Base-by-base conservation (phyloP, 768 basidiomycete genomes). In the Xerocomellus amylosporus region DNA sequence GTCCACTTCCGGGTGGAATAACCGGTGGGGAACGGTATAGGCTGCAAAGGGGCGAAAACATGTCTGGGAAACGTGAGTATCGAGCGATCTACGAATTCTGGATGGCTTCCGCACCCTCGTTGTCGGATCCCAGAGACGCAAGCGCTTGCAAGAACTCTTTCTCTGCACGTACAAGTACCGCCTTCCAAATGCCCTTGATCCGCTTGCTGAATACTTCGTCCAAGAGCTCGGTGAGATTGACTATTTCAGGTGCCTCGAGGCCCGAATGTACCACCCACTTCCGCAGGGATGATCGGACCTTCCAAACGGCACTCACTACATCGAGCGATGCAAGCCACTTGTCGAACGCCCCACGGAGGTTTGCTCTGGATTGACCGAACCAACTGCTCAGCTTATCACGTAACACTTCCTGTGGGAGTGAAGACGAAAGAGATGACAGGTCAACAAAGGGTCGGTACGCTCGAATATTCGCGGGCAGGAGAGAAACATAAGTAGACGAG, bases 381-480 rank as follows among this genome's bases (percentile, higher is more conserved):
- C 92, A 95, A 36, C 75, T 75, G 5, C 74, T 66, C 13, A 92
- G 68, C 51, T 78, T 82, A 17, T 74, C 66, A 19, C 67, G 58
- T 45, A 88, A 71, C 24, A 74, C 66, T 1, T 69, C 60, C 41
- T 74, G 75, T 4, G 80, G 68, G 22, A 86, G 69, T 3, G 75
- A 74, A 17, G 84, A 77, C 4, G 83, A 81, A 0, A 82, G 68
- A 1, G 89, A 84, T 9, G 77, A 73, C 7, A 86, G 72, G 62
- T 93, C 87, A 56, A 96, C 81, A 68, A 90, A 95, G 9, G 94
- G 94, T 62, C 86, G 90, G 70, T 94, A 97, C 5, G 81, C 78
- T 59, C 79, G 80, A 55, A 98, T 79, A 54, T 75, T 79, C 1
- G 76, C 64, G 0, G 93, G 92, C 0, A 98, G 79, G 50, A 91